Evolutionary conservation across 2,329 filamentous ascomycete genomes (phyloP), one percentile per base, ranked within the genome.

Genomic region (Aspergillus sp.): DNA sequence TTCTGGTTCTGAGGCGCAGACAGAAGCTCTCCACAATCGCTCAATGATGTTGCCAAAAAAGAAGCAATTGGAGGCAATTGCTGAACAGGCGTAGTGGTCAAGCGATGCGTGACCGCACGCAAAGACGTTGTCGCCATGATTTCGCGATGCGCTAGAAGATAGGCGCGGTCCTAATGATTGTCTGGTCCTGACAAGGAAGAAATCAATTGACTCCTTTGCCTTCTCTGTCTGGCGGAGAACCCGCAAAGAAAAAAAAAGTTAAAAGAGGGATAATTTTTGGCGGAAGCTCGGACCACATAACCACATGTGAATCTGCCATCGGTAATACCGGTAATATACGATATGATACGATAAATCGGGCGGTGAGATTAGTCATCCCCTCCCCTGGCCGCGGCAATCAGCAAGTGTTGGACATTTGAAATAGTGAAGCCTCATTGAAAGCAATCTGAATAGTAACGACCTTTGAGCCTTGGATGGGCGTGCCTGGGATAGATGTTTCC

Each of bases 61-160:
- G 87, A 83, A 50, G 87, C 79, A 44, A 90, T 76, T 46, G 80
- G 78, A 48, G 88, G 88, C 4, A 96, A 81, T 54, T 91, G 83
- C 42, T 81, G 73, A n/a, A 81, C 76, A 0, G 86, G 77, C 9
- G 86, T 84, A 1, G 86, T 83, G 1, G 84, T 83, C 55, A 96
- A 75, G 38, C 70, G 70, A 53, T 73, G 68, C 19, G 70, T 70
- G 39, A 74, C 65, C 2, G 70, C 69, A 49, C 71, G 69, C 17
- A 75, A 58, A 45, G 65, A 62, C 45, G 62, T 65, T 17, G 64
- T 61, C 5, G 63, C 55, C 53, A 67, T 64, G 20, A 22, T 22
- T 22, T 22, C 20, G 20, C 3, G 20, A 22, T 22, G 20, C 20
- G 20, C 20, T 22, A 22, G 20, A 22, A 4, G 20, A 22, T 5